Conservation (phyloP, 257 asterid genomes). For the Petrea volubilis region DNA sequence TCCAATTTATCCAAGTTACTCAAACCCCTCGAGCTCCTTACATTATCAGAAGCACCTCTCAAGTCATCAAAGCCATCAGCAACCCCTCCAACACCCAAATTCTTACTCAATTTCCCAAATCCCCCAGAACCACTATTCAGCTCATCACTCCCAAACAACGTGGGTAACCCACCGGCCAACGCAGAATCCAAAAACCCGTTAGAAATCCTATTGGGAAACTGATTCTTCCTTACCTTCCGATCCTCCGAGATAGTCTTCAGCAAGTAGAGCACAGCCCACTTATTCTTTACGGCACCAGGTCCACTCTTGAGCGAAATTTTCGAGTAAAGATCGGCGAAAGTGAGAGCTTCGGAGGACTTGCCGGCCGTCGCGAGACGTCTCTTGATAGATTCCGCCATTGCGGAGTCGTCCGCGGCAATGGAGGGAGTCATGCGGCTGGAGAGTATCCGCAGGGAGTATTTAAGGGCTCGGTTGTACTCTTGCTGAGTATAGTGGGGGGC, state of each 20-base stretch:
- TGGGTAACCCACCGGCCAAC: slow-evolving; percentile 69
- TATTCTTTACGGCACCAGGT: slow-evolving; percentile 75
- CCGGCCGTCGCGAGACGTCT: slow-evolving; percentile 89
- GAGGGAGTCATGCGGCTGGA: slow-evolving; percentile 92
- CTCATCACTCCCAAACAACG: slow-evolving; percentile 44
- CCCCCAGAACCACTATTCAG: slow-evolving; percentile 31
- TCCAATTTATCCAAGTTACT: slow-evolving; percentile 36
- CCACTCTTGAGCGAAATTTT: slow-evolving; percentile 69
- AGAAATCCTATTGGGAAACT: slow-evolving; percentile 35
- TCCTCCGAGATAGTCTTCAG: slow-evolving; percentile 88
- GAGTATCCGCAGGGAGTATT: slow-evolving; percentile 83
- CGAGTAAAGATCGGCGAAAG: slow-evolving; percentile 75
- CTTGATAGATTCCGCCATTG: slow-evolving; percentile 93
- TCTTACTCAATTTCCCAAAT: slow-evolving; percentile 31
- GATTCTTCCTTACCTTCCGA: slow-evolving; percentile 46
- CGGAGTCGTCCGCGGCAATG: slow-evolving; percentile 62
- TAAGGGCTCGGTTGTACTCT: slow-evolving; percentile 66
- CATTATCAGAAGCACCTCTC: slow-evolving; percentile 28
- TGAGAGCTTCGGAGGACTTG: slow-evolving; percentile 94
- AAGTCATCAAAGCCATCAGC: slow-evolving; percentile 32
- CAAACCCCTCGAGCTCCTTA: slow-evolving; percentile 24
- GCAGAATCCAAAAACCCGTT: slow-evolving; percentile 63
- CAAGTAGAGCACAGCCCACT: slow-evolving; percentile 94
- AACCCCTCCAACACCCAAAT: slow-evolving; percentile 31
- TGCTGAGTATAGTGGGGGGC: slow-evolving; percentile 35